Conservation (phyloP, 108 stramenopile genomes). For the Fistulifera pelliculosa region DNA sequence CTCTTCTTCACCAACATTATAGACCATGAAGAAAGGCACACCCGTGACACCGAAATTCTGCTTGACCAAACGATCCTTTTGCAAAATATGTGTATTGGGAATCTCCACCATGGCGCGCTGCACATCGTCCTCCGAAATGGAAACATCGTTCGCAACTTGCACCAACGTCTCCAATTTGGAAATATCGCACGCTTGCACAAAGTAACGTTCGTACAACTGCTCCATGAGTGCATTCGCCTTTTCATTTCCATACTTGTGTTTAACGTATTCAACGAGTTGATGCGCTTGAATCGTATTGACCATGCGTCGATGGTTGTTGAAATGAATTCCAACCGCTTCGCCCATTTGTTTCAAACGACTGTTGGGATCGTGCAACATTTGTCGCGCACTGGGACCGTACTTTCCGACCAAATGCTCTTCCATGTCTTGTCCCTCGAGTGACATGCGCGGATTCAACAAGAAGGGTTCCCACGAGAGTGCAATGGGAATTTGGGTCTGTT, state of each 20-base stretch:
- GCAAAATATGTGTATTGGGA: background rate
- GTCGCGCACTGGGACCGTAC: conserved; percentile 14
- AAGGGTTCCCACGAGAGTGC: conserved; percentile 25
- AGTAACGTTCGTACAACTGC: conserved; percentile 21
- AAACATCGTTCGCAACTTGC: conserved; percentile 10
- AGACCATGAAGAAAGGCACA: conserved; percentile 28
- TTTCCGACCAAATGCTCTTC: conserved; percentile 18
- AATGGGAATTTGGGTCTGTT: conserved; percentile 10
- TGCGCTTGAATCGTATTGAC: conserved; percentile 17
- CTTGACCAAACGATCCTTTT: conserved; percentile 12
- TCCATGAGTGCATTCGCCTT: conserved; percentile 24
- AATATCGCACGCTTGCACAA: conserved; percentile 20
- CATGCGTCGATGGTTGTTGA: conserved; percentile 16
- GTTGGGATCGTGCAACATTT: conserved; percentile 21
- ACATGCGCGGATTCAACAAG: conserved; percentile 22
- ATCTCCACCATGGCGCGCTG: conserved; percentile 5
- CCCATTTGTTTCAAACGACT: conserved; percentile 10
- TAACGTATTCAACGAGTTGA: conserved; percentile 21
- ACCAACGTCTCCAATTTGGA: conserved; percentile 6
- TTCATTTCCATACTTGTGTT: conserved; percentile 14
- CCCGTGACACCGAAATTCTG: conserved; percentile 15
- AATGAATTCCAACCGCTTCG: conserved; percentile 24
- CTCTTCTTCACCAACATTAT: conserved; percentile 9
- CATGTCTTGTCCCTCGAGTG: conserved; percentile 13
- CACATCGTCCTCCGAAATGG: conserved; percentile 11